Conservation (phyloP, 1,139 yeast genomes). For the Keqinozyma sinolaborantium region DNA sequence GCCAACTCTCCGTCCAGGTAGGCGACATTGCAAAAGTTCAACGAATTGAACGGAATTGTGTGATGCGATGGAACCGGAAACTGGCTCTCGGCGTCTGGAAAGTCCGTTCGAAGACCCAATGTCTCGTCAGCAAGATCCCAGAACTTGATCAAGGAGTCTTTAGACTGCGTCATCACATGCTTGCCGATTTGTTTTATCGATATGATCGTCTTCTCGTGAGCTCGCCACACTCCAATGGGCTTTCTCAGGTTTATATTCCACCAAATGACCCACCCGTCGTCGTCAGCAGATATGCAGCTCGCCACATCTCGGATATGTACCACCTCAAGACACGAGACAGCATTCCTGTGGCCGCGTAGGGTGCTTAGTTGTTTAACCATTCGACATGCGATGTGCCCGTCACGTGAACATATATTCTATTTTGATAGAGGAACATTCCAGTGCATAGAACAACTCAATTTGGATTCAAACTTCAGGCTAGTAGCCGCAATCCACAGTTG, state of each 20-base stretch:
- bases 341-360: conserved; percentile 18
- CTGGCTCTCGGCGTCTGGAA: conserved; percentile 7
- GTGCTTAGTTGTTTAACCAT: conserved; percentile 14
- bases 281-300: conserved; percentile 33
- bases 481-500: too few relatives aligned
- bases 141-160: conserved; percentile 48
- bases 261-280: conserved; percentile 44
- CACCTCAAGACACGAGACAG: conserved; percentile 9
- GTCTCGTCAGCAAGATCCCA: conserved; percentile 33
- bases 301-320: conserved; percentile 11
- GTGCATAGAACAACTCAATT: too few relatives aligned
- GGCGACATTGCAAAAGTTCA: conserved; percentile 53
- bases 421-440: too few relatives aligned
- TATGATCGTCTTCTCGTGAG: conserved; percentile 44
- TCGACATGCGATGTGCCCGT: too few relatives aligned
- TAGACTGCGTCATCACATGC: conserved; percentile 47
- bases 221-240: conserved; percentile 45
- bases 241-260: conserved; percentile 49
- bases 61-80: conserved; percentile 17
- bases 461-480: too few relatives aligned
- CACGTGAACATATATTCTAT: too few relatives aligned
- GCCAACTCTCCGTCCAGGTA: conserved; percentile 23
- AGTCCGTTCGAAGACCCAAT: conserved; percentile 1
- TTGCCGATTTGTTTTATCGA: conserved; percentile 36
- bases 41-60: conserved; percentile 51